Conservation (phyloP, 225 moss, liverwort and hornwort genomes). For the Polytrichum formosum region DNA sequence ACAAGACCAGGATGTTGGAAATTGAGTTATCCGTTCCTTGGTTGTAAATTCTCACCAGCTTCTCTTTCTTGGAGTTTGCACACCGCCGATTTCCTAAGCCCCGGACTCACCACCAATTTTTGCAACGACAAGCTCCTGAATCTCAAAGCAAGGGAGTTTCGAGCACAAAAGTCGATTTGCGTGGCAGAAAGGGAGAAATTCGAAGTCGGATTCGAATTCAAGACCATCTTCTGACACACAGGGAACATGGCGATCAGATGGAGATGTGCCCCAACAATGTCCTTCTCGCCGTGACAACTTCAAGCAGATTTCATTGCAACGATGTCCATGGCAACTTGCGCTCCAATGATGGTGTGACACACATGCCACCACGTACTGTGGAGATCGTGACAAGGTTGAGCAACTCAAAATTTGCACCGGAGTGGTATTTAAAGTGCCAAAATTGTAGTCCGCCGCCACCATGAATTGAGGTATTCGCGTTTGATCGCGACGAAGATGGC, state of each 20-base stretch:
- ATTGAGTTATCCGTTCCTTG: neutral
- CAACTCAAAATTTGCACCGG: too few species aligned
- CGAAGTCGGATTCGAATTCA: neutral
- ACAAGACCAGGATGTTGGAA: conserved; percentile 2
- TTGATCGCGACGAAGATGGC: too few species aligned
- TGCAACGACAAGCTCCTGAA: conserved; percentile 12
- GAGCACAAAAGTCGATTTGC: conserved; percentile 1
- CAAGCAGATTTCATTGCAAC: too few species aligned
- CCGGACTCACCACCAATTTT: conserved; percentile 16
- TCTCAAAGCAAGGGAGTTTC: conserved; percentile 6
- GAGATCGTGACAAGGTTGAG: neutral
- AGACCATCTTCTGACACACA: conserved; percentile 12
- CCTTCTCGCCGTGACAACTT: too few species aligned
- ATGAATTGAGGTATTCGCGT: too few species aligned
- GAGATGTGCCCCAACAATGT: too few species aligned
- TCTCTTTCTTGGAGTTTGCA: conserved; percentile 37
- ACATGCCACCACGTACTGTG: neutral
- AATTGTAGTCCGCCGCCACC: too few species aligned
- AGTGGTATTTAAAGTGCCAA: too few species aligned
- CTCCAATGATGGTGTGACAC: neutral
- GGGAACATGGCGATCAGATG: conserved; percentile 28
- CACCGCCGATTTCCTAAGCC: conserved; percentile 27
- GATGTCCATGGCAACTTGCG: too few species aligned
- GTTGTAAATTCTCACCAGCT: conserved; percentile 33
- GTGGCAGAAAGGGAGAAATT: neutral